Evolutionary conservation across 2,329 filamentous ascomycete species (phyloP).

Genomic region (Myrmaecium sp.): DNA sequence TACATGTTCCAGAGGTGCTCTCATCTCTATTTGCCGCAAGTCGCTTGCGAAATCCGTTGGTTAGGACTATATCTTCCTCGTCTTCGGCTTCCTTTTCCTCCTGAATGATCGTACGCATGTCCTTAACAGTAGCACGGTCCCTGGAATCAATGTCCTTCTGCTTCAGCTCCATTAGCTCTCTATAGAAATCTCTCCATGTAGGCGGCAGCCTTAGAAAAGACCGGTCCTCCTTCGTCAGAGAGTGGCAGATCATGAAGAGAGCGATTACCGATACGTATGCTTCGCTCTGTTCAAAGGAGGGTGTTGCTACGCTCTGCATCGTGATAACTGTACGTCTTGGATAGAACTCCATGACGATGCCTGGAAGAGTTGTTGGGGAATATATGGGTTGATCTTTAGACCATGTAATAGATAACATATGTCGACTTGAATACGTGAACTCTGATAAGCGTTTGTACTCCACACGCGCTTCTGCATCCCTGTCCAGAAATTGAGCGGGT

Average conservation of each 20-base stretch:
- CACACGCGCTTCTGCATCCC: constrained; percentile 54
- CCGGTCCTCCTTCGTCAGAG: constrained; percentile 73
- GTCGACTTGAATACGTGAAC: constrained; percentile 57
- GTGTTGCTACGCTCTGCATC: constrained; percentile 59
- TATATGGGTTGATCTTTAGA: constrained; percentile 48
- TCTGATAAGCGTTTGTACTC: constrained; percentile 54
- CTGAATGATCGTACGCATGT: constrained; percentile 53
- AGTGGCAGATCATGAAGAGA: constrained; percentile 64
- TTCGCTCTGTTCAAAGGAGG: constrained; percentile 68
- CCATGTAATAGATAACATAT: constrained; percentile 62
- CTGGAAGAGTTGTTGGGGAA: constrained; percentile 22
- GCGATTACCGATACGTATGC: constrained; percentile 68
- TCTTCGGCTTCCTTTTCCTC: constrained; percentile 42
- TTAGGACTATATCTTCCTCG: constrained; percentile 45
- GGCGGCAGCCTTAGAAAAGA: constrained; percentile 60
- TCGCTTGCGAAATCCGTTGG: constrained; percentile 50
- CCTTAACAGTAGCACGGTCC: constrained; percentile 52
- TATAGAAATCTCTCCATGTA: constrained; percentile 73
- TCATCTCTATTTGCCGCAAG: constrained; percentile 12
- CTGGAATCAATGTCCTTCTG: constrained; percentile 55
- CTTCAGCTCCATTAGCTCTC: constrained; percentile 53
- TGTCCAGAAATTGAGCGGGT: constrained; percentile 15
- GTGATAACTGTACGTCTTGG: constrained; percentile 41
- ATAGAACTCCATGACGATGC: constrained; percentile 30
- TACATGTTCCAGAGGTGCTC: constrained; percentile 10